Percentiles rank a stretch among this genome's conserved stretches.
These are phyloP conservation scores for Globisporangium middletonii DNA, from an alignment of 352 stramenopile genomes.

Conservation along the genomic window DNA sequence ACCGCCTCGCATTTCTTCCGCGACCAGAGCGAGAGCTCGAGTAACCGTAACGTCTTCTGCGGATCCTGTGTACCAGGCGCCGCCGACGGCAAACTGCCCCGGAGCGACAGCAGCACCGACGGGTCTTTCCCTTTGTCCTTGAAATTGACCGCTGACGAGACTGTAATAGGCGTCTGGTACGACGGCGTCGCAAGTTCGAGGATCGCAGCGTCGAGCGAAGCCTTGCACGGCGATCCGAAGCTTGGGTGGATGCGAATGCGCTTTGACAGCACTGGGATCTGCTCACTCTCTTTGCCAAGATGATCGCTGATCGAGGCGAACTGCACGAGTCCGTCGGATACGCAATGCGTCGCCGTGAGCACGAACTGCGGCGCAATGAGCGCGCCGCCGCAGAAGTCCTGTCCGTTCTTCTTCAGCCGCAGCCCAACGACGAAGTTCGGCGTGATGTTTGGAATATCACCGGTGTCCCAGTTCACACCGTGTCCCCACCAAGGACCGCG, in stretches of 20 bases:
- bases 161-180: conserved; percentile 1
- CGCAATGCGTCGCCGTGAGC: conserved; percentile 8
- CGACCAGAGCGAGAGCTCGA: conserved; percentile 1
- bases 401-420: neutral
- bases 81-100: too few relatives aligned
- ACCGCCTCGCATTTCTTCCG: conserved; percentile 4
- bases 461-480: too few relatives aligned
- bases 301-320: conserved; percentile 3
- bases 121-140: too few relatives aligned
- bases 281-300: conserved; percentile 6
- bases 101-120: too few relatives aligned
- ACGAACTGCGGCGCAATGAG: conserved; percentile 6
- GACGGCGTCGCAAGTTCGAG: conserved; percentile 13
- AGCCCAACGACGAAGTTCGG: neutral
- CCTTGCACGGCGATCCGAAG: conserved; percentile 8
- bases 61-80: too few relatives aligned
- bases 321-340: conserved; percentile 8
- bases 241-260: conserved; percentile 24
- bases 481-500: too few relatives aligned
- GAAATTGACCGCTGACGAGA: neutral
- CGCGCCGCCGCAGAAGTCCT: conserved; percentile 4
- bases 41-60: neutral
- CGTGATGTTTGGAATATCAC: too few relatives aligned
- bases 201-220: conserved; percentile 14
- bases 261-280: neutral